Evolutionary conservation across 768 basidiomycete genomes (phyloP), one percentile per base, ranked within the genome.

Genomic region (Boletus speciosus): DNA sequence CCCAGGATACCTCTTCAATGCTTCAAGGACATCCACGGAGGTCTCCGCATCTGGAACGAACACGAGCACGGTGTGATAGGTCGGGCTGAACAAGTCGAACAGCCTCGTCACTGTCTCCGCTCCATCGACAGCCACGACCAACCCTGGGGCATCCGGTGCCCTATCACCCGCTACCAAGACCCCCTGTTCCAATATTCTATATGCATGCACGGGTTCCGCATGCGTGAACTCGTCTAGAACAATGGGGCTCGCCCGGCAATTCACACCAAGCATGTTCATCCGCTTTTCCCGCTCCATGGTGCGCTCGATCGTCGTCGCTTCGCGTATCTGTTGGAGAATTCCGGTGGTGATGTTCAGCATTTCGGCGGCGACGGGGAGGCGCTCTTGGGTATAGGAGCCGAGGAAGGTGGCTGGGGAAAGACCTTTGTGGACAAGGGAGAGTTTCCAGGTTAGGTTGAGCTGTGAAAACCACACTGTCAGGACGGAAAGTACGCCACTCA

Each of bases 381-480:
- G 76, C 57, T 80, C 80, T 14, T 66, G 45, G n/a, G 62, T 66
- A 51, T 80, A 81, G 0, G 74, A 68, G 29, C 72, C 64, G 6
- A 81, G 73, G 16, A 81, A 67, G 5, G 68, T 53, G 0, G 47
- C 55, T 5, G 71, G 61, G 3, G 78, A 67, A 32, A 73, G 56
- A 2, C 70, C 67, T 48, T 75, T 76, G 35, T 67, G 48, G 12
- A 77, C 77, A 5, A 77, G 66, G 3, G 77, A 66, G 10, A 80
- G 57, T 55, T 80, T 80, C 79, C 76, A 78, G 0, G 63, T 68
- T 1, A 80, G 60, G 55, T 80, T 79, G 59, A 70, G 62, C 74
- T 78, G 14, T 29, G 1, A 54, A 47, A 47, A 42, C 5, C 16
- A 41, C 2, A n/a, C 3, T 16, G 9, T 51, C 27, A 49, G 48